Conservation (phyloP, 2,329 filamentous ascomycete species). For the Periconia sp. region DNA sequence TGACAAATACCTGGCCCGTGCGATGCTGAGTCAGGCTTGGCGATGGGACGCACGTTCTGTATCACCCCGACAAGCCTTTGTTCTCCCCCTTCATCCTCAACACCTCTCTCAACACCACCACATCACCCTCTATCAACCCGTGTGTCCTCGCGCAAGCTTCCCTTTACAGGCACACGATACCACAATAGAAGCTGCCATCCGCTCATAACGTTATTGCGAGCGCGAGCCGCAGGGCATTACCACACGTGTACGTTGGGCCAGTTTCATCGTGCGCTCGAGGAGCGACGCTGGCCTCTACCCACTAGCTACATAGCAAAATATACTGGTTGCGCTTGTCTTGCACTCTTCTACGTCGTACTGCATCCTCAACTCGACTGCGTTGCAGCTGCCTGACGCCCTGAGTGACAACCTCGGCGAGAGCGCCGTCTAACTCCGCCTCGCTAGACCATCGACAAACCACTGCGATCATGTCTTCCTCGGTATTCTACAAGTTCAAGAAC, state of each 20-base stretch:
- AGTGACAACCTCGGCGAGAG: slow-evolving; percentile 14
- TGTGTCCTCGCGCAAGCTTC: too few species aligned
- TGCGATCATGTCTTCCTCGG: slow-evolving; percentile 81
- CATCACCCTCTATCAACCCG: too few species aligned
- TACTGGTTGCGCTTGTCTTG: slow-evolving; percentile 25
- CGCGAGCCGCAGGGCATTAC: too few species aligned
- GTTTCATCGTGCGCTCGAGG: slow-evolving; percentile 10
- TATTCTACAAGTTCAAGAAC: slow-evolving; percentile 99
- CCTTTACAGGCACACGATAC: too few species aligned
- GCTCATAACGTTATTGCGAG: too few species aligned
- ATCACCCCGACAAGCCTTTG: too few species aligned
- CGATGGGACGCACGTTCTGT: too few species aligned
- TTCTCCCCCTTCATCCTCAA: too few species aligned
- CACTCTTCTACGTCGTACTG: slow-evolving; percentile 15
- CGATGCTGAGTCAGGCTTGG: too few species aligned
- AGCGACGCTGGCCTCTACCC: slow-evolving; percentile 16
- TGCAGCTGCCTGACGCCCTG: slow-evolving; percentile 9
- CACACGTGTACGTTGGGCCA: slow-evolving; percentile 9
- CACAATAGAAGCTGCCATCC: too few species aligned
- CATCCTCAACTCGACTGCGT: slow-evolving; percentile 6
- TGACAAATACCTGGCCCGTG: too few species aligned
- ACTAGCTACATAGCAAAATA: slow-evolving; percentile 31
- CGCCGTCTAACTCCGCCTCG: slow-evolving; percentile 16
- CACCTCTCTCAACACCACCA: too few species aligned
- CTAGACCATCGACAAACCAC: slow-evolving; percentile 5